A percentile compares a stretch with the other conserved stretches of the same genome.
These are phyloP conservation scores for Actinomucor elegans DNA, from an alignment of 371 early-diverging fungal genomes.

Conservation along the genomic window DNA sequence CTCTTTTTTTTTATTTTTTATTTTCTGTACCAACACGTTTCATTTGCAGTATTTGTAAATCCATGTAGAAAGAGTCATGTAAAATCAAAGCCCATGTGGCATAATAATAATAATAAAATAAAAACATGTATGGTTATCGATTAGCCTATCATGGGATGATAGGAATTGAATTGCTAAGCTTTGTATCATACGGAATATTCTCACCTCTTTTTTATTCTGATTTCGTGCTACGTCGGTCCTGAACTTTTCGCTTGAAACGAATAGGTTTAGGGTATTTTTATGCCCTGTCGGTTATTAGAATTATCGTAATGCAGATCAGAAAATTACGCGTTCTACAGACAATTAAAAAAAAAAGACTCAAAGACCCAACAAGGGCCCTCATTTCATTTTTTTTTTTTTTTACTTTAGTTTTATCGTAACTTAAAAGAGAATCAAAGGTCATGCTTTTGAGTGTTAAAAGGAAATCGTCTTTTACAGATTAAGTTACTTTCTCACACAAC, in stretches of 20 bases:
- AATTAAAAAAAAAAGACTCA: neutral
- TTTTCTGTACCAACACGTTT: neutral
- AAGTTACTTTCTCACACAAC: too few relatives aligned
- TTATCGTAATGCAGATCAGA: neutral
- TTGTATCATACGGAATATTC: neutral
- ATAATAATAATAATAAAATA: neutral
- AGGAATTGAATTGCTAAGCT: neutral
- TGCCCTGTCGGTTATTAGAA: too few relatives aligned
- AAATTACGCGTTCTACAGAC: neutral
- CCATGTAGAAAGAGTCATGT: too few relatives aligned
- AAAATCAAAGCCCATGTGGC: conserved; percentile 6
- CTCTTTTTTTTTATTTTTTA: neutral
- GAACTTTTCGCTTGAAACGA: neutral
- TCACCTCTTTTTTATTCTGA: conserved; percentile 12
- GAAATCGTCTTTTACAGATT: too few relatives aligned
- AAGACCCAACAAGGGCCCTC: too few relatives aligned
- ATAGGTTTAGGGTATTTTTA: neutral
- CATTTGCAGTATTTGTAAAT: neutral
- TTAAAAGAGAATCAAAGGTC: too few relatives aligned
- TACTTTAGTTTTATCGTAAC: neutral
- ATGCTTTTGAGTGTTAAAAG: too few relatives aligned
- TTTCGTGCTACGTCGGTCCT: conserved; percentile 15
- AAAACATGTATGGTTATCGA: neutral
- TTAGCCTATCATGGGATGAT: conserved; percentile 2
- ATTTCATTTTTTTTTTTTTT: neutral